Conservation (phyloP, 1,284 basidiomycete species). For the Austropuccinia psidii region DNA sequence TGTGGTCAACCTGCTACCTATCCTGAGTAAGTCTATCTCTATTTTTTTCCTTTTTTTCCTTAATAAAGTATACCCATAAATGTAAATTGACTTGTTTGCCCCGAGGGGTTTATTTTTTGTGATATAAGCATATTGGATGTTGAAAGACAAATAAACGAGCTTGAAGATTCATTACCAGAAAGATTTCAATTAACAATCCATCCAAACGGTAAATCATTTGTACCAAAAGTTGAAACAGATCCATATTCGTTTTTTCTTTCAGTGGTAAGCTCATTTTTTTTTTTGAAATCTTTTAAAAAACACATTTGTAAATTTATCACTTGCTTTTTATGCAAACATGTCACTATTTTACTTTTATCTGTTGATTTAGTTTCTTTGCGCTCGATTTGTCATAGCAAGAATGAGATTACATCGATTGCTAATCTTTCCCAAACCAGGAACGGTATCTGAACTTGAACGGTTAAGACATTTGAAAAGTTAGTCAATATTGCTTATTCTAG, state of each 20-base stretch:
- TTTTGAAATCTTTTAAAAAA: too few species aligned
- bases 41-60: not conserved
- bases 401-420: conserved; percentile 16
- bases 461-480: conserved; percentile 4
- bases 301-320: too few species aligned
- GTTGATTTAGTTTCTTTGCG: not conserved
- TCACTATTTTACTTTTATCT: not conserved
- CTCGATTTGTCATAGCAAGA: not conserved
- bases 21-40: conserved; percentile 8
- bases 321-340: too few species aligned
- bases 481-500: not conserved
- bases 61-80: not conserved
- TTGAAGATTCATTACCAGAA: not conserved
- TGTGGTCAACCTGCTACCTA: conserved; percentile 10
- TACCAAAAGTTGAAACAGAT: too few species aligned
- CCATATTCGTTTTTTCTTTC: too few species aligned
- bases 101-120: not conserved
- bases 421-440: conserved; percentile 11
- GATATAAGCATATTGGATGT: not conserved
- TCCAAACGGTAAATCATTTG: conserved; percentile 10
- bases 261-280: too few species aligned
- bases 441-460: conserved; percentile 7
- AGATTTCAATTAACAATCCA: not conserved
- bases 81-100: not conserved
- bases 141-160: not conserved